Percentiles rank a stretch among this genome's conserved stretches.
phyloP scores from a whole-genome alignment of 192 early-diverging fungal genomes.

The Jimgerdemannia lactiflua region DNA sequence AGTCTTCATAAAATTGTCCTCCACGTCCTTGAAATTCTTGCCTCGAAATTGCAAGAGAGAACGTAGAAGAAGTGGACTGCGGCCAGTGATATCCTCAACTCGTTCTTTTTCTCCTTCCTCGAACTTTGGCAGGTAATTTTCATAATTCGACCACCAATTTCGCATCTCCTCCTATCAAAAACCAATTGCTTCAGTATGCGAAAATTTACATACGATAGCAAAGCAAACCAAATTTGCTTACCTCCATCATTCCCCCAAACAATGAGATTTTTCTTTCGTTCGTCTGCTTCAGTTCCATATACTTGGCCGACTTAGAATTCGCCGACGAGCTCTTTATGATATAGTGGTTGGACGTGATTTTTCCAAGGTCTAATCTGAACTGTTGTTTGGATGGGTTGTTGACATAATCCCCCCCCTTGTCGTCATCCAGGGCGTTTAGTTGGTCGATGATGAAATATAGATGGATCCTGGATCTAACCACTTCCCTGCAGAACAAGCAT shows the following conservation, averaged over 20 bases:
- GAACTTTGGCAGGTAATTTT: conserved; percentile 3
- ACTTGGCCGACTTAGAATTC: not conserved
- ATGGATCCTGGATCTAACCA: not conserved
- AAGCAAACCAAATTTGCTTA: conserved; percentile 1
- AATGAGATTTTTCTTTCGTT: conserved; percentile 1
- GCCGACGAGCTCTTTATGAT: not conserved
- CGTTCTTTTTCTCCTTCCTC: not conserved
- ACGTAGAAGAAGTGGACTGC: conserved; percentile 6
- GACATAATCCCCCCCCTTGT: conserved; percentile 3
- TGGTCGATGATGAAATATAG: conserved; percentile 17
- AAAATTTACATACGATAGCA: not conserved
- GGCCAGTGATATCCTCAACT: conserved; percentile 11
- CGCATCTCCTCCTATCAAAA: not conserved
- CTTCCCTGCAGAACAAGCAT: not conserved
- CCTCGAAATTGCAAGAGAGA: not conserved
- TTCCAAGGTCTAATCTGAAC: not conserved
- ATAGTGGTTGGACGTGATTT: not conserved
- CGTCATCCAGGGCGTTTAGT: conserved; percentile 7
- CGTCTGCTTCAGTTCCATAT: not conserved
- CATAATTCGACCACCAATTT: conserved; percentile 5
- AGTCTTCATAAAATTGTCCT: conserved; percentile 1
- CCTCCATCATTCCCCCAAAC: conserved; percentile 7
- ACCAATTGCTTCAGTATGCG: not conserved
- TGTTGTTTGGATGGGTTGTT: not conserved
- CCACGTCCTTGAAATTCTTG: conserved; percentile 5